Evolutionary conservation across 1,284 basidiomycete species (phyloP).

Genomic region (Waitea zeae): DNA sequence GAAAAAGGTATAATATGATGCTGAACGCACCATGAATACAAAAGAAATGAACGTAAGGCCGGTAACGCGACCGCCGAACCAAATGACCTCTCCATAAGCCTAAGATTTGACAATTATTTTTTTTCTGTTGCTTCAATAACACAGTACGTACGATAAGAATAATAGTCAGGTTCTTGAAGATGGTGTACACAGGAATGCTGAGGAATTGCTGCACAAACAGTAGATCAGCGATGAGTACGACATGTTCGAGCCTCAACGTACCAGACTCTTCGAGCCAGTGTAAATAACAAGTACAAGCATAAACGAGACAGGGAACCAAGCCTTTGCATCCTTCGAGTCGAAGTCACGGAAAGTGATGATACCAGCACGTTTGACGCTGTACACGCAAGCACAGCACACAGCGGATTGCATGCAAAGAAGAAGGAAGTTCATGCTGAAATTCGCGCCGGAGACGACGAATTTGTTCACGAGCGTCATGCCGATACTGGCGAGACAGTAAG

Average conservation of each 20-base stretch:
- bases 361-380: constrained; percentile 57
- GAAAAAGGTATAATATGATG: too few species aligned
- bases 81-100: constrained; percentile 96
- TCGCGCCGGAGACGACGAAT: constrained; percentile 83
- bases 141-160: constrained; percentile 71
- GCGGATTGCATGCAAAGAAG: constrained; percentile 83
- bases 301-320: constrained; percentile 91
- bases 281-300: constrained; percentile 93
- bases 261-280: constrained; percentile 93
- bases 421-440: constrained; percentile 97
- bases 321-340: constrained; percentile 71
- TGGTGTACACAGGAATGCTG: constrained; percentile 88
- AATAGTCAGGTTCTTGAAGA: constrained; percentile 99
- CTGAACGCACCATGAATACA: constrained; percentile 67
- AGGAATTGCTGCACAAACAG: constrained; percentile 60
- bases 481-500: constrained; percentile 90
- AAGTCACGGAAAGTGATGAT: constrained; percentile 83
- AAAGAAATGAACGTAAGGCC: constrained; percentile 82
- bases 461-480: constrained; percentile 98
- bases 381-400: constrained; percentile 74
- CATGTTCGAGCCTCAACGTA: constrained; percentile 19
- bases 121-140: constrained; percentile 2
- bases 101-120: constrained; percentile 11
- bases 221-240: constrained; percentile 1
- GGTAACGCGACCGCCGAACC: constrained; percentile 89